phyloP scores from a whole-genome alignment of 805 yeast genomes.

The Kregervanrija pseudodelftensis region DNA sequence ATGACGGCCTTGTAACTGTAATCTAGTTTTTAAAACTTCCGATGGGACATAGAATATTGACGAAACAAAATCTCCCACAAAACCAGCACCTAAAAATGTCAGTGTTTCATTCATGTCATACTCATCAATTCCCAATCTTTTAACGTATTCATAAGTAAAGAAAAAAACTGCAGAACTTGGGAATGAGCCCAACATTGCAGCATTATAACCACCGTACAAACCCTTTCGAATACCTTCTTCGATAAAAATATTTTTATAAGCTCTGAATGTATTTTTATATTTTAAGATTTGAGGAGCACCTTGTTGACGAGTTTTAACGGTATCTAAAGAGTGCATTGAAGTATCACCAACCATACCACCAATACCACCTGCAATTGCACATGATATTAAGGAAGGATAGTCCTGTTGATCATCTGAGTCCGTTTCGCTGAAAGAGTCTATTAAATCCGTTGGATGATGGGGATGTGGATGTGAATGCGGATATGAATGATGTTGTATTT shows the following conservation, averaged over 20 bases:
- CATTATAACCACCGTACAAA: slow-evolving; percentile 84
- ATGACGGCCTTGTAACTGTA: slow-evolving; percentile 85
- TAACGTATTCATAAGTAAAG: slow-evolving; percentile 79
- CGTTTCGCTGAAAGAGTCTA: too few relatives aligned
- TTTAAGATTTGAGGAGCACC: slow-evolving; percentile 70
- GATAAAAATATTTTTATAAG: slow-evolving; percentile 63
- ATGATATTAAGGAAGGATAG: slow-evolving; percentile 42
- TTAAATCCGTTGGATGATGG: neutral
- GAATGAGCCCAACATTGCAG: slow-evolving; percentile 87
- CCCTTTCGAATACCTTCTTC: slow-evolving; percentile 87
- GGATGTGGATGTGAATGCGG: neutral
- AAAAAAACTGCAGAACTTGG: slow-evolving; percentile 95
- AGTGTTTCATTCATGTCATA: slow-evolving; percentile 67
- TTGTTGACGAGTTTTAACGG: slow-evolving; percentile 95
- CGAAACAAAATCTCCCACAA: slow-evolving; percentile 88
- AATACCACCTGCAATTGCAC: slow-evolving; percentile 84
- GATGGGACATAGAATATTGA: slow-evolving; percentile 89
- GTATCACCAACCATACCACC: slow-evolving; percentile 95
- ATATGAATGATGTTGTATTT: neutral
- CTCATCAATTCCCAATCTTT: slow-evolving; percentile 60
- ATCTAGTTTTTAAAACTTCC: slow-evolving; percentile 87
- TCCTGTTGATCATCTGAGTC: neutral
- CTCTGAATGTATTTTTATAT: slow-evolving; percentile 68
- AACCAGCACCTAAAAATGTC: slow-evolving; percentile 77
- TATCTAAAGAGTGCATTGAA: slow-evolving; percentile 90